Evolutionary conservation across 75 land plant genomes (phyloP), one percentile per base, ranked within the genome.

Genomic region (Azolla pinnata): DNA sequence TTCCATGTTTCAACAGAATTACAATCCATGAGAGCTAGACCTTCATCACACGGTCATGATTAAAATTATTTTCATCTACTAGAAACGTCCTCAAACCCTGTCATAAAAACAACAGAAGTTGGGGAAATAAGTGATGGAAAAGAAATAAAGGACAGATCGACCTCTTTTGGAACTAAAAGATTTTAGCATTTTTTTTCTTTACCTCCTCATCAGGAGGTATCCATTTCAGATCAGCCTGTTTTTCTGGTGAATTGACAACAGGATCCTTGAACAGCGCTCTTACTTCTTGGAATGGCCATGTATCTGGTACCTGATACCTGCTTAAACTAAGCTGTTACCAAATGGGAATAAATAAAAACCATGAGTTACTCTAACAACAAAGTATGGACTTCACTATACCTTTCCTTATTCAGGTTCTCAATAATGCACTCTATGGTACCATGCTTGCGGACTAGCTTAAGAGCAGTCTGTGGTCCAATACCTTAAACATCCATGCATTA

Each of bases 41-140:
- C 78, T 72, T 75, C 63, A 53, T 65, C 20, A 75, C 48, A 23
- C 78, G 76, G 18, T 65, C 78, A 48, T 44, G 45, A 46, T 61
- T 75, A 45, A 75, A 75, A 2, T 76, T 68, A 57, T 75, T 75
- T 52, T 75, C 76, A 48, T 75, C 78, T 21, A 75, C 78, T 29
- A 75, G 64, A 54, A 75, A 75, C 29, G 54, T 60, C 44, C 34
- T 65, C 64, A 75, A 65, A 24, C 69, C 76, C 76, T 75, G 34
- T 26, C 52, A 35, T 29, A 61, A 29, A 2, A n/a, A 61, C 18
- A 1, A 2, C 9, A 24, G 47, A 27, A 29, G 31, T 2, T 17
- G 27, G 47, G 5, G 3, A 0, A 26, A 25, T 18, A 12, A 18
- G 9, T 19, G n/a, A 51, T 17, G 26, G 23, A 29, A n/a, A n/a